Base-by-base conservation (phyloP, 2,329 filamentous ascomycete species). In the Pseudogymnoascus sp. region DNA sequence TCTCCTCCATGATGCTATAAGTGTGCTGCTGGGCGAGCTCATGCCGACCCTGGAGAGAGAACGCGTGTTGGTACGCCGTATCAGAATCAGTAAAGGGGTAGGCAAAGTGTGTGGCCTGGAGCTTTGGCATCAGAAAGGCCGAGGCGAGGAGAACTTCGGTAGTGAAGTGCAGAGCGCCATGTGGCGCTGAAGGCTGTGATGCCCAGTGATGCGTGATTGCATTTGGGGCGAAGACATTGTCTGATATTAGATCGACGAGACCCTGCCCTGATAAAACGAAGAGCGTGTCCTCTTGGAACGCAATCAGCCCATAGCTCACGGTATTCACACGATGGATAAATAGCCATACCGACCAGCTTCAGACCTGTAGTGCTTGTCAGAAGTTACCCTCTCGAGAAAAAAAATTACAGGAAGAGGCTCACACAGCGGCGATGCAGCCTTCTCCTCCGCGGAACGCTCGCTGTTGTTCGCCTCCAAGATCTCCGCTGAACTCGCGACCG, bases 151-250 rank as follows among this genome's bases (percentile, higher is more conserved):
- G 64, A 1, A 69, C 72, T 62, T 76, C 75, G 2, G 73, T 75
- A 2, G 75, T 72, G 50, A 76, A 76, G 61, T 76, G 75, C 37
- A 76, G 60, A 26, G 72, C 74, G 11, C 75, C 75, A 67, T 76
- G 72, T 59, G 72, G 70, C 2, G 74, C 69, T 0, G 73, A 75
- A 0, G 74, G 73, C 64, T 71, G 72, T n/a, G 63, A 65, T 2
- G 70, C 69, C 70, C 76, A 70, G 65, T 75, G 74, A 26, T 63
- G 68, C 4, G 75, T 76, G 38, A 75, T 70, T 16, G 66, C 68
- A 62, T 76, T 76, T 11, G 72, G 70, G 14, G 60, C 62, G 65
- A 71, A 76, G 4, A 68, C 50, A 33, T 71, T 67, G n/a, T 75
- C 73, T 26, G 67, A 68, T 19, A 72, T 68, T 41, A 71, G 66